Conservation (phyloP, 768 basidiomycete species). For the Rubroboletus pulcherrimus region DNA sequence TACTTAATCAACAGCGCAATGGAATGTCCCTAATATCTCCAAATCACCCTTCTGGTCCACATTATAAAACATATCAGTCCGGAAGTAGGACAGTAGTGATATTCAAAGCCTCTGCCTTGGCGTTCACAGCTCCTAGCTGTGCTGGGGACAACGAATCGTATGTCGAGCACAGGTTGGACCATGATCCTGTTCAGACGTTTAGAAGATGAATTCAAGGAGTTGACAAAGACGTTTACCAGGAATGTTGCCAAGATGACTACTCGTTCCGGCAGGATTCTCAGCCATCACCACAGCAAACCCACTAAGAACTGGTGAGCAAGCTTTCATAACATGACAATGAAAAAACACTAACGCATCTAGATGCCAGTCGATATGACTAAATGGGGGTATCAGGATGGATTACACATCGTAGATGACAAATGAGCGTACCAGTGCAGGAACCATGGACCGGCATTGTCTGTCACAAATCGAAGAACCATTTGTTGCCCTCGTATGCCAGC, state of each 20-base stretch:
- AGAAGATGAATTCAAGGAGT: not conserved
- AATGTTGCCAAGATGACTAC: conserved; percentile 9
- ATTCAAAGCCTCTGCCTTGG: conserved; percentile 18
- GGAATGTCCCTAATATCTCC: too few species aligned
- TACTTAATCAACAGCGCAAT: too few species aligned
- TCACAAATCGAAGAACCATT: conserved; percentile 52
- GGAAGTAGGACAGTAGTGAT: conserved; percentile 18
- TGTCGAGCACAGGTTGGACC: conserved; percentile 25
- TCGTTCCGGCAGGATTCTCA: conserved; percentile 19
- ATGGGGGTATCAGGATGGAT: not conserved
- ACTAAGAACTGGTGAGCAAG: conserved; percentile 7
- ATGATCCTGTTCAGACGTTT: conserved; percentile 14
- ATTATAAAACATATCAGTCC: not conserved
- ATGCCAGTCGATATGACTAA: conserved; percentile 31
- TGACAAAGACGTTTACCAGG: conserved; percentile 11
- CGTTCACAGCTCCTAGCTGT: conserved; percentile 21
- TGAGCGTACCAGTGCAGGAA: conserved; percentile 37
- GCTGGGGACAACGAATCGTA: conserved; percentile 16
- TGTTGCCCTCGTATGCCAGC: conserved; percentile 33
- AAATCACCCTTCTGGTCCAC: too few species aligned
- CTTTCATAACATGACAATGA: not conserved
- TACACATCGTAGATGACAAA: not conserved
- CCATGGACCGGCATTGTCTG: conserved; percentile 65
- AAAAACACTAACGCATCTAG: conserved; percentile 17
- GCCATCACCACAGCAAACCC: conserved; percentile 28